Percentiles rank a stretch among this genome's conserved stretches.
phyloP scores from a whole-genome alignment of 805 yeast species.

The Nakazawaea wickerhamii region DNA sequence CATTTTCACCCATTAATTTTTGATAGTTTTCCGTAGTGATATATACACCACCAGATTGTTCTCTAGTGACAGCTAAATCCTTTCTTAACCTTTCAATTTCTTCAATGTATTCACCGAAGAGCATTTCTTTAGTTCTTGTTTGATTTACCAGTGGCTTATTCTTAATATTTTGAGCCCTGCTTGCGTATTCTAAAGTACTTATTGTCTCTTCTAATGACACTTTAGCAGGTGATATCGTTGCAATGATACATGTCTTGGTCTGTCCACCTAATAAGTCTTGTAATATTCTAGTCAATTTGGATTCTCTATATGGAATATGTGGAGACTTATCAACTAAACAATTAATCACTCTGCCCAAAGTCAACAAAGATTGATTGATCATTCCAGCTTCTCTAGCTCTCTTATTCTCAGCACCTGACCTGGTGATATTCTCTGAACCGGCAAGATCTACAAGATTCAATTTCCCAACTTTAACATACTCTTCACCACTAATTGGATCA shows the following conservation, averaged over 20 bases:
- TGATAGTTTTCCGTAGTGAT: slow-evolving; percentile 48
- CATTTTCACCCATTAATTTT: slow-evolving; percentile 34
- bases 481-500: slow-evolving; percentile 43
- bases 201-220: slow-evolving; percentile 75
- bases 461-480: slow-evolving; percentile 52
- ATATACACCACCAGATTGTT: slow-evolving; percentile 57
- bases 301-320: slow-evolving; percentile 83
- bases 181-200: slow-evolving; percentile 84
- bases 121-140: slow-evolving; percentile 51
- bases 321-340: slow-evolving; percentile 51
- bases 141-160: slow-evolving; percentile 66
- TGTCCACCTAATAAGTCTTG: slow-evolving; percentile 87
- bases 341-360: slow-evolving; percentile 83
- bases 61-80: slow-evolving; percentile 59
- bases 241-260: slow-evolving; percentile 81
- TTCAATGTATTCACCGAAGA: slow-evolving; percentile 46
- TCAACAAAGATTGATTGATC: slow-evolving; percentile 76
- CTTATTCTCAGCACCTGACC: slow-evolving; percentile 80
- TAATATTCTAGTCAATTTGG: slow-evolving; percentile 69
- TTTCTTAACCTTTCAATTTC: slow-evolving; percentile 52
- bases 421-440: slow-evolving; percentile 79
- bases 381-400: slow-evolving; percentile 89
- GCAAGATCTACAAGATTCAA: slow-evolving; percentile 85
- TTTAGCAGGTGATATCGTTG: slow-evolving; percentile 81
- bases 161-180: slow-evolving; percentile 75